These are phyloP conservation scores for Alisma plantagoaquatica DNA, from an alignment of 106 monocot genomes.

Conservation along the genomic window DNA sequence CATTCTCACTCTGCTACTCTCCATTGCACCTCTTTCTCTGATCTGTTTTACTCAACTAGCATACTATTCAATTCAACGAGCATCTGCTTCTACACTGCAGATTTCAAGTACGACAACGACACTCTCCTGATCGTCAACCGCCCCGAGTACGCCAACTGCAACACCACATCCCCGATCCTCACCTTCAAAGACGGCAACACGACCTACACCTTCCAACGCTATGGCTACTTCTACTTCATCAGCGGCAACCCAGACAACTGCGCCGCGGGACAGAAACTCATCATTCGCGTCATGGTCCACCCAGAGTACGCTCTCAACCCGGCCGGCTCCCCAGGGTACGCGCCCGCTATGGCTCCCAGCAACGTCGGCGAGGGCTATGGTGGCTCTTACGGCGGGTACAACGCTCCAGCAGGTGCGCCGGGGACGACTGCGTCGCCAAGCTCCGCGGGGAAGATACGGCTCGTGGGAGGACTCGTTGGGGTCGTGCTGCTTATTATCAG, in stretches of 20 bases:
- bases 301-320: no score
- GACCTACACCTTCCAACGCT: slow-evolving; percentile 34
- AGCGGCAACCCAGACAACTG: slow-evolving; percentile 52
- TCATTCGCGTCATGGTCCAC: slow-evolving; percentile 61
- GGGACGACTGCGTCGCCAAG: neutral
- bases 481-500: no score
- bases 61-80: no score
- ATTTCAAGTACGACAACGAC: slow-evolving; percentile 74
- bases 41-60: no score
- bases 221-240: slow-evolving; percentile 76
- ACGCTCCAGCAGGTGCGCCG: neutral
- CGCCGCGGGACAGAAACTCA: slow-evolving; percentile 43
- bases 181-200: slow-evolving; percentile 38
- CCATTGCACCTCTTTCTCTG: no score
- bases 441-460: no score
- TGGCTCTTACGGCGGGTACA: neutral
- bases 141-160: slow-evolving; percentile 39
- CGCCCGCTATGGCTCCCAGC: slow-evolving; percentile 13
- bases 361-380: neutral
- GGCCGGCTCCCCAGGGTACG: no score
- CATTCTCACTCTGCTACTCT: neutral
- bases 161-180: slow-evolving; percentile 23
- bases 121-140: slow-evolving; percentile 53
- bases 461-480: no score
- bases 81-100: no score